Base-by-base conservation (phyloP, 2,329 filamentous ascomycete genomes). In the Neurospora sp. region DNA sequence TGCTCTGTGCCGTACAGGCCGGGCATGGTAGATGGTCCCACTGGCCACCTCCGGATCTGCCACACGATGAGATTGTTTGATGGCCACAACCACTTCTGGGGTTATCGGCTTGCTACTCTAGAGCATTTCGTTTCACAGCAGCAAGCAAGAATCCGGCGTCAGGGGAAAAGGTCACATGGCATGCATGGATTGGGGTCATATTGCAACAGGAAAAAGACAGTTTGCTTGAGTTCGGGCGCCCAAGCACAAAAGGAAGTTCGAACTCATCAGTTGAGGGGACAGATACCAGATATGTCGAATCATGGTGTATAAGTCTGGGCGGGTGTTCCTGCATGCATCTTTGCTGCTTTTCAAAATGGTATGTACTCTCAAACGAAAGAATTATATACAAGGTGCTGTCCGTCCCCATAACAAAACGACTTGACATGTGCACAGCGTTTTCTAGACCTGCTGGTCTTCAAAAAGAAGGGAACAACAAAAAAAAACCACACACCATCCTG, bases 1-100 rank as follows among this genome's bases (percentile, higher is more conserved):
- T 75, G n/a, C 73, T 82, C 17, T 82, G 80, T 73, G 77, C 77
- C 58, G 43, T 69, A 17, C n/a, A 38, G 15, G 62, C 62, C 15
- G 62, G 28, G 36, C 28, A 46, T 17, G 8, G 28, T 17, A 33
- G 52, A 28, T 62, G 52, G 52, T n/a, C 52, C 23, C 52, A 62
- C 52, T 62, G 52, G 52, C 52, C 52, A 33, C 52, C 23, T 62
- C 28, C 52, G 3, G 52, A 62, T 62, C 7, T 62, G 23, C 15
- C 52, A 62, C 23, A 28, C 52, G 23, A 62, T 62, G 52, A 62
- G 13, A 33, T 33, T 62, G 23, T 62, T 62, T 62, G 52, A 62
- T 62, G 52, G 23, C 15, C 52, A 17, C 5, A 28, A 10, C 19
- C 23, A 33, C 52, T 33, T 52, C 19, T 52, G 43, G 11, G 10